Percentiles rank a stretch among this genome's conserved stretches.
These are phyloP conservation scores for Phaeosphaeria sp. DNA, from an alignment of 2,329 filamentous ascomycete genomes.

Conservation along the genomic window DNA sequence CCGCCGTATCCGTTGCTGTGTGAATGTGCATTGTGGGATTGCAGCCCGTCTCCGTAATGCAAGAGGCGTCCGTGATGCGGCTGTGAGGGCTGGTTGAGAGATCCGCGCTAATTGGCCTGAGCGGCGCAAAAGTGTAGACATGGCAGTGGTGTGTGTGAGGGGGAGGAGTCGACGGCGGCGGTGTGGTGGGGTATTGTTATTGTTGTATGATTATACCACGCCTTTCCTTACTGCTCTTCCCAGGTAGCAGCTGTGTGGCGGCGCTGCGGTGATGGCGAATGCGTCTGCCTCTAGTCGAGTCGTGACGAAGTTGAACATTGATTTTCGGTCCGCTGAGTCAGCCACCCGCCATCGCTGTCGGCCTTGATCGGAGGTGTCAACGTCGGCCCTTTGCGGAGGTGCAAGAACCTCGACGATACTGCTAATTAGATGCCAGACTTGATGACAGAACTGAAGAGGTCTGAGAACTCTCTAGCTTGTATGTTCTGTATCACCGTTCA, in stretches of 20 bases:
- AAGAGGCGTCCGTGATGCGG: slow-evolving; percentile 57
- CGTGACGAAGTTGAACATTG: slow-evolving; percentile 7
- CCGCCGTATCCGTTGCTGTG: slow-evolving; percentile 51
- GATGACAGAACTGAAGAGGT: no score
- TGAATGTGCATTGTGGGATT: slow-evolving; percentile 52
- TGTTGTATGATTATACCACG: background rate
- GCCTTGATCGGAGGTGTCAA: background rate
- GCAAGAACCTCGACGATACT: no score
- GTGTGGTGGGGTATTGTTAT: background rate
- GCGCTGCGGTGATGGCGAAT: no score
- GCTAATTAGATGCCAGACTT: no score
- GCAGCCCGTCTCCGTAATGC: slow-evolving; percentile 45
- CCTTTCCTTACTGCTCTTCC: slow-evolving; percentile 2
- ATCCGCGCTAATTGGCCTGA: slow-evolving; percentile 71
- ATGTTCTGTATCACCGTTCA: no score
- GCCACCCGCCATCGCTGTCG: background rate
- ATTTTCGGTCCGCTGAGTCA: background rate
- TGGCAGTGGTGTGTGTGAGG: slow-evolving; percentile 48
- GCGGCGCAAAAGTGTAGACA: slow-evolving; percentile 72
- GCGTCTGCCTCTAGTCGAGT: slow-evolving; percentile 2
- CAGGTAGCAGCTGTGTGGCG: background rate
- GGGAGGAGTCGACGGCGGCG: slow-evolving; percentile 5
- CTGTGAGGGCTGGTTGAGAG: slow-evolving; percentile 63
- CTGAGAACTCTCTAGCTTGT: no score
- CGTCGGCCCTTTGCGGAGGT: no score